Evolutionary conservation across 73 alveolate genomes (phyloP), one percentile per base, ranked within the genome.

Genomic region (Symbiodinium pilosum): DNA sequence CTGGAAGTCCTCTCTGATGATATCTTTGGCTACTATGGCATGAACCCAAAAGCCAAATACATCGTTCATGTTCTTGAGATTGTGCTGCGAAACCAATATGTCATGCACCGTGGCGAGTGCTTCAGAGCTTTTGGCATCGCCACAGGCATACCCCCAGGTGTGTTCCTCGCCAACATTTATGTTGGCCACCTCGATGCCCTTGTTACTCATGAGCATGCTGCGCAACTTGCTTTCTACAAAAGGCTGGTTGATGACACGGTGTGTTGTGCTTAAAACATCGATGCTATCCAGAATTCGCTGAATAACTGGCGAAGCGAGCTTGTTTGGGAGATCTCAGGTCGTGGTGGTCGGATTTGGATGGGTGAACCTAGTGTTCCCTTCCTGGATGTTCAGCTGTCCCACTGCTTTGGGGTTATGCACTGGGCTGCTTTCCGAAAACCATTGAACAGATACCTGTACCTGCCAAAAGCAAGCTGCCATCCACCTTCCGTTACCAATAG

Each of bases 351-450:
- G 36, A 52, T 20, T 1, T 42, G 54, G 36, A 38, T 44, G 47
- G 93, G 81, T 5, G 93, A 85, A 36, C 43, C 73, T 56, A 16
- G 34, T 20, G 93, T 85, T 85, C 54, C 81, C 34, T 43, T 85
- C 51, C 40, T 85, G 40, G 92, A 84, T 26, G 69, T 84, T 44
- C 92, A 84, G 32, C 69, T 84, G 24, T 84, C 41, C 32, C 93
- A 85, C 51, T 44, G 51, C 92, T 42, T 8, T 84, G 92, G 92
- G 92, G 47, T 43, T 41, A 84, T 84, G 69, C 93, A 44, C 41
- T 43, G 93, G 93, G 93, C 40, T 43, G 93, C 93, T 39, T 85
- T 43, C 93, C 54, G 93, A 11, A 85, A 85, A 52, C 93, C 93
- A 30, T 21, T 85, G 81, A 43, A 85, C 93, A 85, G 59, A 2